phyloP scores from a whole-genome alignment of 768 basidiomycete genomes.

The Trametes elegans region DNA sequence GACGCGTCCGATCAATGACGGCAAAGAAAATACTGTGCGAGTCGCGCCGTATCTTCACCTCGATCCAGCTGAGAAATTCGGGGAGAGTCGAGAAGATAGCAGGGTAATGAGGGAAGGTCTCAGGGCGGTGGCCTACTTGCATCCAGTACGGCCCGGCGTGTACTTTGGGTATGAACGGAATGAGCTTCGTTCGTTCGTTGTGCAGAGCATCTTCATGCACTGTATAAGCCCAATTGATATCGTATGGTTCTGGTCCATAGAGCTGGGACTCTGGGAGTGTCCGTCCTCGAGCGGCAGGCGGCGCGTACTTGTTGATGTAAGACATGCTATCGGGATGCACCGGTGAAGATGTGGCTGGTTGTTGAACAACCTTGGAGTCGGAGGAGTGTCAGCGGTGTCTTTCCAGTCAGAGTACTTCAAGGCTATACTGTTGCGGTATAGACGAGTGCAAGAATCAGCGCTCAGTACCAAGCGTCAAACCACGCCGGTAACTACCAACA shows the following conservation, averaged over 20 bases:
- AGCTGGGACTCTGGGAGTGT: constrained; percentile 10
- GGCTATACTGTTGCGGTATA: no score
- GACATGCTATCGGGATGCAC: no score
- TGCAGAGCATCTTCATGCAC: constrained; percentile 33
- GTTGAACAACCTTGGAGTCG: no score
- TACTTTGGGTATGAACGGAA: constrained; percentile 38
- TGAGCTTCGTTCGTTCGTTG: constrained; percentile 37
- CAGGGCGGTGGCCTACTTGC: constrained; percentile 21
- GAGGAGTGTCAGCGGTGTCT: no score
- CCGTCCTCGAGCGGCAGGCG: not conserved
- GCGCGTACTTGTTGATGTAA: constrained; percentile 7
- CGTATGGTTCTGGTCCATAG: constrained; percentile 33
- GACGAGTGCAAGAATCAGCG: no score
- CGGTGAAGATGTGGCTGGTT: no score
- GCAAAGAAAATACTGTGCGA: constrained; percentile 33
- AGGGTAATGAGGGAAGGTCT: constrained; percentile 35
- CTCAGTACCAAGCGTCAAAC: no score
- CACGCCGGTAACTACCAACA: no score
- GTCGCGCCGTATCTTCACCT: constrained; percentile 18
- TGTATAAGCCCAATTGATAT: constrained; percentile 39
- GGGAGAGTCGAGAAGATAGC: constrained; percentile 23
- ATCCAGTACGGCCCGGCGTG: constrained; percentile 34
- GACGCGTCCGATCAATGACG: constrained; percentile 39
- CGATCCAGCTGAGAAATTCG: constrained; percentile 23
- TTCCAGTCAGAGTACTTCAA: no score